Conservation (phyloP, 2,329 filamentous ascomycete species). For the Aspergillus floridensis region DNA sequence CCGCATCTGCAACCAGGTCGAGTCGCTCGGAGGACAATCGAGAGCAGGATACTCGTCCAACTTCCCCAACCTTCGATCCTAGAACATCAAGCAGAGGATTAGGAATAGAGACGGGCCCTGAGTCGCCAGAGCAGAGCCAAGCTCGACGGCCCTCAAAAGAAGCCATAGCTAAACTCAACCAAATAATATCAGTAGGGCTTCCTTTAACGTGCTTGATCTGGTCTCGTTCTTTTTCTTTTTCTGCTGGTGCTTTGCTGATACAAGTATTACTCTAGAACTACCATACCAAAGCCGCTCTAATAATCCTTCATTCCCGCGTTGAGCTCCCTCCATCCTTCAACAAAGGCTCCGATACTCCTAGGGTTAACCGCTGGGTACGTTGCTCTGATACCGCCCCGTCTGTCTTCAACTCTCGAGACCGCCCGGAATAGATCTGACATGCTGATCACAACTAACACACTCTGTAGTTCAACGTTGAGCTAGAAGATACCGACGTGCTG, state of each 20-base stretch:
- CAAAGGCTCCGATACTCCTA: slow-evolving; percentile 58
- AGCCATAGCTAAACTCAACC: slow-evolving; percentile 76
- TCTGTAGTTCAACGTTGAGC: slow-evolving; percentile 86
- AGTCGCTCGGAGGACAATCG: slow-evolving; percentile 73
- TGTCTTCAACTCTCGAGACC: not conserved
- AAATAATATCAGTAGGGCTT: slow-evolving; percentile 77
- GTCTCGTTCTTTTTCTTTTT: not conserved
- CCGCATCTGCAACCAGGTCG: slow-evolving; percentile 68
- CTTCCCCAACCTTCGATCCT: slow-evolving; percentile 54
- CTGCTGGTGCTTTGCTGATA: slow-evolving; percentile 23
- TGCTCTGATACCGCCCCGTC: not conserved
- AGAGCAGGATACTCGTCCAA: slow-evolving; percentile 59
- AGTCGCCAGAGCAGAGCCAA: slow-evolving; percentile 41
- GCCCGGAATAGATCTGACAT: not conserved
- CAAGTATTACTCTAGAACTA: slow-evolving; percentile 65
- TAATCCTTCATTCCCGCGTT: slow-evolving; percentile 78
- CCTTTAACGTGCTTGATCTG: not conserved
- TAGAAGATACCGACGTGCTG: slow-evolving; percentile 88
- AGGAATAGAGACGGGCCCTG: slow-evolving; percentile 51
- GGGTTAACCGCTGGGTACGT: slow-evolving; percentile 84
- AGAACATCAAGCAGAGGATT: slow-evolving; percentile 51
- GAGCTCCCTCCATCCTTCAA: slow-evolving; percentile 60
- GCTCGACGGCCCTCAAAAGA: slow-evolving; percentile 59
- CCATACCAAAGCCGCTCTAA: slow-evolving; percentile 79
- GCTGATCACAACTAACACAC: not conserved